Evolutionary conservation across 768 basidiomycete species (phyloP), one percentile per base, ranked within the genome.

Genomic region (Mycena albidolilacea): DNA sequence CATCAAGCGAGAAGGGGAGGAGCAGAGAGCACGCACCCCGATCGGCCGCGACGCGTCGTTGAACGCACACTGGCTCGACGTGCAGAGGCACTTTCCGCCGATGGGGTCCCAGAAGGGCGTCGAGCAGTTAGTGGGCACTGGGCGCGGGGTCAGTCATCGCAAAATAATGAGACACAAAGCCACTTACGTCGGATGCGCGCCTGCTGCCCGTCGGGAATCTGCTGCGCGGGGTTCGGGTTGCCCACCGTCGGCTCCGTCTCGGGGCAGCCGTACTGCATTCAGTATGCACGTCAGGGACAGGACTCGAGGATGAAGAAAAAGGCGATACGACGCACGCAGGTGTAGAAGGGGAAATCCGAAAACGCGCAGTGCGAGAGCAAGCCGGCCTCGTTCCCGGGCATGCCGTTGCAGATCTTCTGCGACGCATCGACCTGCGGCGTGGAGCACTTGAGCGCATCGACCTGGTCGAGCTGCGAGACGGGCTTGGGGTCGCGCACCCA

Each of bases 91-190:
- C 46, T 85, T 81, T 76, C 89, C 91, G 37, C 75, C 84, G 63
- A 94, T 86, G 2, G 94, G 94, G 80, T 95, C 93, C 92, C 93
- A 95, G 86, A 93, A 95, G 4, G 91, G 86, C 11, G 93, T 94
- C 5, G 91, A 91, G 81, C 93, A 94, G 82, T 93, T 92, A 23
- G 85, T 69, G 30, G 93, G 89, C 3, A 94, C 92, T 93, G 58
- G 17, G 15, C 14, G 12, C 14, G 12, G 17, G 46, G 46, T 48
- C 46, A 17, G 14, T 10, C n/a, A 6, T 55, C 12, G 39, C 8
- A 3, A 63, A 62, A 21, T 8, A 72, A 11, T 21, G 30, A 30
- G 37, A 9, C 41, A 66, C 48, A 64, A 5, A 17, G 12, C 57
- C 0, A 65, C 67, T 9, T 77, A 93, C 93, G 78, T 78, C 93